phyloP scores from a whole-genome alignment of 129 eudicot genomes.

The Calendula officinalis region DNA sequence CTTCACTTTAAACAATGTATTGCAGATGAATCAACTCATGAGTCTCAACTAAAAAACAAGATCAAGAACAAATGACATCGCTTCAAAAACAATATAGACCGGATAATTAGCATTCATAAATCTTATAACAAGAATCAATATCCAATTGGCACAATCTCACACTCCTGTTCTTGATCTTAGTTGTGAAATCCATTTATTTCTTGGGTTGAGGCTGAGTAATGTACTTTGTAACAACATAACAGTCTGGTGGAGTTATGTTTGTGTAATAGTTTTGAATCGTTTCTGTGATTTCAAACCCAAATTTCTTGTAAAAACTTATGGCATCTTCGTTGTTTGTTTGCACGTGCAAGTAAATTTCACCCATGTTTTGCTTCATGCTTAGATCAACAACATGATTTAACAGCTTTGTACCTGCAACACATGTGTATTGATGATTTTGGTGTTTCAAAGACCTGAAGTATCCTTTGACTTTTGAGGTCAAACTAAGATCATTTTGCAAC shows the following conservation, averaged over 20 bases:
- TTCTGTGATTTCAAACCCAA: conserved; percentile 92
- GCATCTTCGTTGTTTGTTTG: conserved; percentile 98
- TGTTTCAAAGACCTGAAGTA: too few species aligned
- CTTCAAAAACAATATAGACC: conserved; percentile 15
- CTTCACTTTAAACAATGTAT: conserved; percentile 21
- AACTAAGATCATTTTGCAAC: too few species aligned
- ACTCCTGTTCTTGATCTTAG: background rate
- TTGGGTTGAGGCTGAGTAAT: conserved; percentile 47
- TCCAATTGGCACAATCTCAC: conserved; percentile 29
- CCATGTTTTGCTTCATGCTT: conserved; percentile 75
- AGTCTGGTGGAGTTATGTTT: conserved; percentile 94
- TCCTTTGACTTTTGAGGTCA: too few species aligned
- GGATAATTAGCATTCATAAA: conserved; percentile 25
- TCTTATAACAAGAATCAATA: conserved; percentile 24
- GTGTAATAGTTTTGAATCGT: conserved; percentile 92
- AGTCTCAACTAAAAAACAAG: conserved; percentile 24
- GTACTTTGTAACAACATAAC: conserved; percentile 79
- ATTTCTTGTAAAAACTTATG: conserved; percentile 87
- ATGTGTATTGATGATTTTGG: background rate
- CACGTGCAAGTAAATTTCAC: conserved; percentile 94
- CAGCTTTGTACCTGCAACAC: conserved; percentile 67
- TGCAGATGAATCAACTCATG: conserved; percentile 17
- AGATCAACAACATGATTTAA: conserved; percentile 81
- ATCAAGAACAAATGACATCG: conserved; percentile 21
- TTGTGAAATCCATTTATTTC: conserved; percentile 33